phyloP scores from a whole-genome alignment of 352 stramenopile genomes.

The Phytophthora capsici region DNA sequence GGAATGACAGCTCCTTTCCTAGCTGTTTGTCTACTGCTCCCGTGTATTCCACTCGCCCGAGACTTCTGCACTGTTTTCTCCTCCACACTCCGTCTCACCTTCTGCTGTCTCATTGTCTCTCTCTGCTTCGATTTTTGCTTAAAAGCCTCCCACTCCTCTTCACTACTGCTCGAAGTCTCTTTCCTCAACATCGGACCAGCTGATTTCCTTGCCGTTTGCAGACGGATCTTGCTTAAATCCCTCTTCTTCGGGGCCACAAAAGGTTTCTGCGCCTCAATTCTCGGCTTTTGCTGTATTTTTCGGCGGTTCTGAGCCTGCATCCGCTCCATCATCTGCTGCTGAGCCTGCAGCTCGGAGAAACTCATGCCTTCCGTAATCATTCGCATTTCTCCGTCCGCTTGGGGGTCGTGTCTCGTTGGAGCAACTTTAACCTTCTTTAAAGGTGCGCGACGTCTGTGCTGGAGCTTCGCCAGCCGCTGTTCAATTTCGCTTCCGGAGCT shows the following conservation, averaged over 20 bases:
- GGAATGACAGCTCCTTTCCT: slow-evolving; percentile 13
- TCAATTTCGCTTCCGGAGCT: slow-evolving; percentile 19
- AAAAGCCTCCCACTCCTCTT: slow-evolving; percentile 27
- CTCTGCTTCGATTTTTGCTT: slow-evolving; percentile 20
- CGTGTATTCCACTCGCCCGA: background rate
- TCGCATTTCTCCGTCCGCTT: slow-evolving; percentile 19
- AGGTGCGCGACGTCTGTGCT: background rate
- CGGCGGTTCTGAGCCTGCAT: slow-evolving; percentile 43
- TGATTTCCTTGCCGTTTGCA: slow-evolving; percentile 11
- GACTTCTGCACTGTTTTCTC: background rate
- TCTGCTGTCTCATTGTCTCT: slow-evolving; percentile 15
- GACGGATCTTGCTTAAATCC: slow-evolving; percentile 6
- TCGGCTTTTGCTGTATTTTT: slow-evolving; percentile 11
- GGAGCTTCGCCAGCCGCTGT: slow-evolving; percentile 10
- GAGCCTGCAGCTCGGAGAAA: slow-evolving; percentile 56
- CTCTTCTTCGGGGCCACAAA: background rate
- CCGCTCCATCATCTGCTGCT: slow-evolving; percentile 50
- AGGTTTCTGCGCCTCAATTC: background rate
- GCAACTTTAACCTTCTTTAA: slow-evolving; percentile 30
- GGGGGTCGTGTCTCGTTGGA: background rate
- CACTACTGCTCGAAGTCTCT: slow-evolving; percentile 16
- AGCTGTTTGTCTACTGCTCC: background rate
- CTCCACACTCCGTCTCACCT: background rate
- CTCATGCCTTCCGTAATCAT: slow-evolving; percentile 50
- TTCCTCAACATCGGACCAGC: background rate